These are phyloP conservation scores for Suhomyces atakaporum DNA, from an alignment of 1,139 yeast genomes.

Conservation along the genomic window DNA sequence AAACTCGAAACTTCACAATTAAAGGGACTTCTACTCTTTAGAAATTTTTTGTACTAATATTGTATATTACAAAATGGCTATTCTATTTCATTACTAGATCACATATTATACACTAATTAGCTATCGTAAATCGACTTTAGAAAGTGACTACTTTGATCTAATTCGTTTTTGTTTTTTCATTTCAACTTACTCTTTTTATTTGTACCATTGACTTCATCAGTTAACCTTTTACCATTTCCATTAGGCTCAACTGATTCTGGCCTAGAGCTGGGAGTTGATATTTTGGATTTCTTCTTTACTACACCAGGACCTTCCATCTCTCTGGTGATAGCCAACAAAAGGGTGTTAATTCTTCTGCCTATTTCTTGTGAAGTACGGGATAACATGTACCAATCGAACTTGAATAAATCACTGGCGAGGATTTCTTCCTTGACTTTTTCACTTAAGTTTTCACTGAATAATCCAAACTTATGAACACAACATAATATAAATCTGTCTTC, in stretches of 20 bases:
- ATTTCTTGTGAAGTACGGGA: constrained; percentile 86
- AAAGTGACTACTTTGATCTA: not conserved
- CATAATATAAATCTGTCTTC: constrained; percentile 84
- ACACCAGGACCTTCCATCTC: constrained; percentile 73
- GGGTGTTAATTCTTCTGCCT: constrained; percentile 77
- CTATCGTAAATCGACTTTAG: too few species aligned
- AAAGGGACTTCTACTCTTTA: not conserved
- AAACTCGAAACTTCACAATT: too few species aligned
- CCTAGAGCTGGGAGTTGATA: constrained; percentile 34
- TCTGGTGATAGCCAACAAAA: constrained; percentile 73
- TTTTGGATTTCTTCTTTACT: constrained; percentile 37
- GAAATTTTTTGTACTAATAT: constrained; percentile 3
- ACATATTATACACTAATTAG: constrained; percentile 6
- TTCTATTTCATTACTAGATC: too few species aligned
- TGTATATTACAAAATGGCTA: constrained; percentile 9
- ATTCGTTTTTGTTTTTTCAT: too few species aligned
- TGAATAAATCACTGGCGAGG: constrained; percentile 68
- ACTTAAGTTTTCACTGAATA: constrained; percentile 66
- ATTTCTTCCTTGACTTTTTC: constrained; percentile 82
- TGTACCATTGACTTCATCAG: constrained; percentile 10
- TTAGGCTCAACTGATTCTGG: constrained; percentile 38
- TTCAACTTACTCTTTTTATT: constrained; percentile 10
- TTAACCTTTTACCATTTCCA: constrained; percentile 14
- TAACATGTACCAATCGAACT: constrained; percentile 85
- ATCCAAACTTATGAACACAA: constrained; percentile 75